These are phyloP conservation scores for Ophiobolus disseminans DNA, from an alignment of 2,329 filamentous ascomycete species.

Conservation along the genomic window DNA sequence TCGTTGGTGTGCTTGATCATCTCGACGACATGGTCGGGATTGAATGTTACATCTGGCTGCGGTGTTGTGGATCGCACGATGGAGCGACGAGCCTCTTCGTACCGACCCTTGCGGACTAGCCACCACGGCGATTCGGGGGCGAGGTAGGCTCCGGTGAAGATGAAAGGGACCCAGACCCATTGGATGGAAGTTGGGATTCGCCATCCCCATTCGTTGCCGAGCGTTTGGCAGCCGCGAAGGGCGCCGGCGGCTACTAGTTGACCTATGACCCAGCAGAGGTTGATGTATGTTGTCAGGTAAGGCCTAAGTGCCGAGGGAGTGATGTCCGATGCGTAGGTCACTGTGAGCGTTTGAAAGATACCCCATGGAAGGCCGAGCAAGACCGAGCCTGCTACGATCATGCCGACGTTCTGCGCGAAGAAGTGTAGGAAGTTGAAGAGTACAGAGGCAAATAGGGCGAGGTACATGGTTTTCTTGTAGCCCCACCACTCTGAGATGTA, in stretches of 20 bases:
- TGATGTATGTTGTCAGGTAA: constrained; percentile 65
- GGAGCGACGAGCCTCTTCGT: constrained; percentile 54
- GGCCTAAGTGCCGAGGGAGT: constrained; percentile 60
- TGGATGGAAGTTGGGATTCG: constrained; percentile 70
- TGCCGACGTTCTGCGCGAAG: constrained; percentile 47
- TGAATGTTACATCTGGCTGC: constrained; percentile 57
- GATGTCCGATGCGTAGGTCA: constrained; percentile 71
- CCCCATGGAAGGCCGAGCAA: constrained; percentile 56
- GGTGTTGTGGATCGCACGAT: constrained; percentile 54
- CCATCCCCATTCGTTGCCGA: constrained; percentile 69
- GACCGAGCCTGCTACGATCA: constrained; percentile 60
- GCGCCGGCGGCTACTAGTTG: constrained; percentile 73
- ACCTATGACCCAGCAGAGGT: constrained; percentile 75
- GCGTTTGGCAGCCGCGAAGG: constrained; percentile 67
- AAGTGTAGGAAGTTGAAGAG: constrained; percentile 51
- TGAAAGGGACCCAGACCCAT: constrained; percentile 70
- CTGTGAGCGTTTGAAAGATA: constrained; percentile 54
- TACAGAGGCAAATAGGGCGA: constrained; percentile 11
- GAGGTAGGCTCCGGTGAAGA: constrained; percentile 33
- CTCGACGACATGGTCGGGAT: constrained; percentile 30
- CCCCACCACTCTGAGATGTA: constrained; percentile 19
- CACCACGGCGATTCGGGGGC: constrained; percentile 61
- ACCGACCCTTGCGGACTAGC: constrained; percentile 52
- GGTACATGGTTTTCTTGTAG: constrained; percentile 22
- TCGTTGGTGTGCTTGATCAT: constrained; percentile 86